Evolutionary conservation across 306 rosid species (phyloP).

Genomic region (Pyrus communis): DNA sequence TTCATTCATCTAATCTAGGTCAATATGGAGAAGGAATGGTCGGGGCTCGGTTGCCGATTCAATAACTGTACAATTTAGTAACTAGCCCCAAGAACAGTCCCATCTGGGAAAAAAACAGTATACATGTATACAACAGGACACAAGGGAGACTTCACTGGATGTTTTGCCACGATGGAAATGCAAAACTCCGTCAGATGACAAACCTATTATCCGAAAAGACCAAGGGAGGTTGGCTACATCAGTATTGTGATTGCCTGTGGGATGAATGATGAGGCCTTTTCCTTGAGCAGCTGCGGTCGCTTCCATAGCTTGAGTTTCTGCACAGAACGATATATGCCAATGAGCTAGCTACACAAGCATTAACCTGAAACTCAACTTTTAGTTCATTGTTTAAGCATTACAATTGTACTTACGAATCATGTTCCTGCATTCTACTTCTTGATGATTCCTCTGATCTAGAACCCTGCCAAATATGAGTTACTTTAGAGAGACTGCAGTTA

Average conservation of each 20-base stretch:
- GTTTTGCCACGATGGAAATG: neutral
- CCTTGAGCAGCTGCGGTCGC: constrained; percentile 12
- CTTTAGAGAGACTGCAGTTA: neutral
- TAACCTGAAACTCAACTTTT: neutral
- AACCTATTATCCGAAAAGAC: constrained; percentile 5
- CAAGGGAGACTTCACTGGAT: neutral
- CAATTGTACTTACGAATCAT: constrained; percentile 20
- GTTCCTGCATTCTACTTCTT: constrained; percentile 23
- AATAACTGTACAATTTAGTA: constrained; percentile 25
- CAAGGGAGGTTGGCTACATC: neutral
- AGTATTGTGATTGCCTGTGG: constrained; percentile 5
- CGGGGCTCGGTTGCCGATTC: constrained; percentile 18
- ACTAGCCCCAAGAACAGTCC: neutral
- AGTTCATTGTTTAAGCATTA: neutral
- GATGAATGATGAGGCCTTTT: constrained; percentile 30
- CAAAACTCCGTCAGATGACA: neutral
- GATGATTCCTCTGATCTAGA: constrained; percentile 21
- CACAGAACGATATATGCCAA: neutral
- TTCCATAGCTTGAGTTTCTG: constrained; percentile 16
- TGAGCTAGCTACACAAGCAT: neutral
- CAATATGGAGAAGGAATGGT: neutral
- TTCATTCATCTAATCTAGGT: neutral
- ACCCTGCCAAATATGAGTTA: constrained; percentile 21
- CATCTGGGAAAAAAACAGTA: neutral
- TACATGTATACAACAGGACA: constrained; percentile 13